These are phyloP conservation scores for Microstegium vimineum DNA, from an alignment of 176 grass and related monocot genomes.

Conservation along the genomic window DNA sequence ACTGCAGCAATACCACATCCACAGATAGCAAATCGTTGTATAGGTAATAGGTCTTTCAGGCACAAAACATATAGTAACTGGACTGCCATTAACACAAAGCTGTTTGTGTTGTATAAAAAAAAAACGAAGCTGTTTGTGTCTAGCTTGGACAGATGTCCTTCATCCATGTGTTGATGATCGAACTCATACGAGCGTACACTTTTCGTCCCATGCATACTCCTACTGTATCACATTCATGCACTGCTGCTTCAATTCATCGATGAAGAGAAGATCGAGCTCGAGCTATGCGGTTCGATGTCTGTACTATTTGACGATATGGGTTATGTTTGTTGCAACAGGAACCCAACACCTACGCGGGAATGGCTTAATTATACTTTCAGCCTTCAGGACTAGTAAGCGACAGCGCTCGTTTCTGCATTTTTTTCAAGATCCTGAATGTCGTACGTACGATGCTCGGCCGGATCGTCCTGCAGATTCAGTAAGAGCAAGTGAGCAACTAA, in stretches of 20 bases:
- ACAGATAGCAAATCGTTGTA: neutral
- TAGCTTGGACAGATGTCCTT: neutral
- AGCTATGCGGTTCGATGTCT: neutral
- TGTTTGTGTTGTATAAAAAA: too few species aligned
- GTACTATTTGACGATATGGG: neutral
- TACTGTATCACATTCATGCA: neutral
- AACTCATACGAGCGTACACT: neutral
- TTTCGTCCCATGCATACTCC: neutral
- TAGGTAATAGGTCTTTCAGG: neutral
- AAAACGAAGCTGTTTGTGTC: neutral
- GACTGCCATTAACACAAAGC: neutral
- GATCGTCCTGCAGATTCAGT: slow-evolving; percentile 19
- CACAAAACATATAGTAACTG: neutral
- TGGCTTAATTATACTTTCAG: neutral
- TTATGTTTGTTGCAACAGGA: neutral
- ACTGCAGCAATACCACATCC: neutral
- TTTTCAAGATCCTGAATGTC: neutral
- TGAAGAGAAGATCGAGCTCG: neutral
- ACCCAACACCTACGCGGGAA: neutral
- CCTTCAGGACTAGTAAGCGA: neutral
- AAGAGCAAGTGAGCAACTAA: slow-evolving; percentile 3
- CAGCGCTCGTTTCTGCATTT: neutral
- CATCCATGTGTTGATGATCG: neutral
- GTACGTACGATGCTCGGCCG: neutral
- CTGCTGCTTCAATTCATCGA: neutral